Percentiles rank a stretch among this genome's conserved stretches.
phyloP scores from a whole-genome alignment of 768 basidiomycete species.

The Calocera cornea region DNA sequence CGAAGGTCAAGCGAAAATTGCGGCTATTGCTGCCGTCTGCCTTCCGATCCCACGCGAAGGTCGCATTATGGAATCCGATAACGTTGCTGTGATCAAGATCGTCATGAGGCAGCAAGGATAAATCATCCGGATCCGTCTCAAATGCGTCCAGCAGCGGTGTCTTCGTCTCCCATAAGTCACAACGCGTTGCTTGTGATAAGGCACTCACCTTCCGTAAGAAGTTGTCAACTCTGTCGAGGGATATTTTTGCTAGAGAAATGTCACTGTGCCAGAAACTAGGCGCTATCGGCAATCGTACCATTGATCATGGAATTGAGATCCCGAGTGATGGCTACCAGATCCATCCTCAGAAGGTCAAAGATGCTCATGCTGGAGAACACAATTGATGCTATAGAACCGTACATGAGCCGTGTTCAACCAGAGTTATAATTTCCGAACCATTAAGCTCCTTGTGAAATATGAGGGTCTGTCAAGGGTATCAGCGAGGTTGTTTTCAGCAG shows the following conservation, averaged over 20 bases:
- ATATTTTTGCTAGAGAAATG: constrained; percentile 9
- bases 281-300: constrained; percentile 2
- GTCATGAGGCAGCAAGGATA: not conserved
- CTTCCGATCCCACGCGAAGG: constrained; percentile 22
- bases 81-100: constrained; percentile 19
- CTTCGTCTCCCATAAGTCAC: not conserved
- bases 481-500: not conserved
- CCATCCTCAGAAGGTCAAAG: not conserved
- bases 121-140: not conserved
- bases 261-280: not conserved
- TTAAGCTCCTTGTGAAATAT: not conserved
- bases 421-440: not conserved
- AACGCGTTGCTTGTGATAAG: not conserved
- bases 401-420: not conserved
- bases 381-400: not conserved
- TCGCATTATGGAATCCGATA: constrained; percentile 22
- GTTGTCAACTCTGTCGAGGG: constrained; percentile 1
- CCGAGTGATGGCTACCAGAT: not conserved
- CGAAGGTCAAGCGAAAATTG: constrained; percentile 23
- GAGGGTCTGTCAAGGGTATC: not conserved
- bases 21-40: not conserved
- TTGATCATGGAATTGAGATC: constrained; percentile 12
- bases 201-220: not conserved
- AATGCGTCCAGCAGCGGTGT: not conserved
- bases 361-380: constrained; percentile 4